These are phyloP conservation scores for Crepidotus variabilis DNA, from an alignment of 768 basidiomycete genomes.

Conservation along the genomic window DNA sequence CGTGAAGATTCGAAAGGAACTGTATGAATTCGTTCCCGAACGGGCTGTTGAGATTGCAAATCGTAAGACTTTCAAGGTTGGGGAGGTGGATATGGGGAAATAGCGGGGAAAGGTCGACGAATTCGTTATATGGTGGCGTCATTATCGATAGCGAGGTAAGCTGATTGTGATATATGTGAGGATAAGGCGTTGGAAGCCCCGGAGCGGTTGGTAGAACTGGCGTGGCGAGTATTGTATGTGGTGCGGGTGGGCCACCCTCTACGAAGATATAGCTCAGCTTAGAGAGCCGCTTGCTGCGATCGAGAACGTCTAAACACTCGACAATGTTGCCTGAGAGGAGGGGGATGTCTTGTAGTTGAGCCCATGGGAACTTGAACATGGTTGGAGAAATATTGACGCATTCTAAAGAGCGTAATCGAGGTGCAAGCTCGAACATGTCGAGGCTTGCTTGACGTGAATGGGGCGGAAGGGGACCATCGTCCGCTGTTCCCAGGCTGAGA, in stretches of 20 bases:
- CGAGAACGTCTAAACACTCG: constrained; percentile 28
- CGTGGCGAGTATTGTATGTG: constrained; percentile 5
- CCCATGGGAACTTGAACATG: constrained; percentile 30
- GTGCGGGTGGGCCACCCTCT: constrained; percentile 14
- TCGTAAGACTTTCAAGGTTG: constrained; percentile 30
- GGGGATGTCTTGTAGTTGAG: constrained; percentile 27
- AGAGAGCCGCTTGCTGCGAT: constrained; percentile 20
- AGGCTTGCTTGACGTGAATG: constrained; percentile 10
- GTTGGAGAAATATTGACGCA: constrained; percentile 31
- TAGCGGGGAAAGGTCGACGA: constrained; percentile 29
- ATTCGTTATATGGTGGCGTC: constrained; percentile 31
- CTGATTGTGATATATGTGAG: constrained; percentile 24
- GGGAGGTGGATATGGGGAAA: constrained; percentile 33
- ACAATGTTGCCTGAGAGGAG: constrained; percentile 27
- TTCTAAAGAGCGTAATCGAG: constrained; percentile 26
- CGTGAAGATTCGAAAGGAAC: constrained; percentile 30
- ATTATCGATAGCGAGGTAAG: constrained; percentile 33
- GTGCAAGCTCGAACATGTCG: constrained; percentile 28
- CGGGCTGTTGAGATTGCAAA: constrained; percentile 34
- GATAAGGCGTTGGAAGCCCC: constrained; percentile 9
- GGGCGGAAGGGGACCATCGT: constrained; percentile 15
- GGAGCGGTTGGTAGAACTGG: constrained; percentile 10
- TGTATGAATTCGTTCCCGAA: constrained; percentile 28
- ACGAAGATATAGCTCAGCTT: constrained; percentile 27
- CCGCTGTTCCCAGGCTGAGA: constrained; percentile 30